Evolutionary conservation across 371 early-diverging fungal species (phyloP).

Genomic region (Mortierella sp.): DNA sequence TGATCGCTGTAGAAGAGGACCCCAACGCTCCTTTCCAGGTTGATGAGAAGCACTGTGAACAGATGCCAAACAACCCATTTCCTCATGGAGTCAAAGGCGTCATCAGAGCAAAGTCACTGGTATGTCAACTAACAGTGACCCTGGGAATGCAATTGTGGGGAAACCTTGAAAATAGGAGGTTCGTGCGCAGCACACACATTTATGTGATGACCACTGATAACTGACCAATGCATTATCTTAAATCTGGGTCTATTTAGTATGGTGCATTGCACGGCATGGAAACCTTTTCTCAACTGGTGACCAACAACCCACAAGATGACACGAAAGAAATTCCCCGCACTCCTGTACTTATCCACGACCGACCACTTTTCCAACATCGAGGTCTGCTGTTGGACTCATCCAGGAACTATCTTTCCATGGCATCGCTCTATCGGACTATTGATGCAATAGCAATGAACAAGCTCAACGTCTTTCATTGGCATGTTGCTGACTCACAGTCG

Average conservation of each 20-base stretch:
- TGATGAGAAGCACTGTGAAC: conserved; percentile 17
- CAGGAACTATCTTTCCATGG: conserved; percentile 78
- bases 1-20: conserved; percentile 26
- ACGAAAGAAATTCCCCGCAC: conserved; percentile 25
- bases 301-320: conserved; percentile 31
- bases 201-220: not conserved
- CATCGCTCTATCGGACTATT: conserved; percentile 69
- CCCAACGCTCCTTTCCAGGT: conserved; percentile 18
- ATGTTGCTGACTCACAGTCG: conserved; percentile 79
- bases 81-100: conserved; percentile 15
- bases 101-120: conserved; percentile 37
- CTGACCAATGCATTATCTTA: not conserved
- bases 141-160: conserved; percentile 1
- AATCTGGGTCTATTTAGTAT: conserved; percentile 50
- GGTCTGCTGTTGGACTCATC: conserved; percentile 84
- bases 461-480: conserved; percentile 84
- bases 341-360: conserved; percentile 74
- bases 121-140: conserved; percentile 12
- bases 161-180: not conserved
- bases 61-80: conserved; percentile 13
- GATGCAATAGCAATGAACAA: conserved; percentile 72
- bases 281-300: conserved; percentile 79
- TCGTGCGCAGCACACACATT: not conserved
- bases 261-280: conserved; percentile 83
- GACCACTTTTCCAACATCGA: conserved; percentile 76